A percentile compares a stretch with the other conserved stretches of the same genome.
phyloP scores from a whole-genome alignment of 306 rosid genomes.

The peach (Prunus persica) region DNA sequence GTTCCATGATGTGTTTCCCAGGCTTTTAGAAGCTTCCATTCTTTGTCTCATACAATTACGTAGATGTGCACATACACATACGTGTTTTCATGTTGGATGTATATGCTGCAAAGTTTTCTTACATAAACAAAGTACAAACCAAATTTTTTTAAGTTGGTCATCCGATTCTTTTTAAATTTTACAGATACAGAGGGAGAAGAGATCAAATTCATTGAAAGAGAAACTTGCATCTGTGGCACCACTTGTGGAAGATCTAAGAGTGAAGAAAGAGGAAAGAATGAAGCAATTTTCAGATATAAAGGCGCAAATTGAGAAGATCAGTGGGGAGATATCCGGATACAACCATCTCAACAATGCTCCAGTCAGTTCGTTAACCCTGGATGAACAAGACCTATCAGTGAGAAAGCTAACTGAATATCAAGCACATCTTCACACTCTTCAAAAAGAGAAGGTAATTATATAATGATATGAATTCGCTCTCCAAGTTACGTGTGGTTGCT shows the following conservation, averaged over 20 bases:
- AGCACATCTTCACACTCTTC: constrained; percentile 68
- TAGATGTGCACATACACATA: neutral
- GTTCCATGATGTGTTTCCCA: neutral
- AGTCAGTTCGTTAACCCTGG: constrained; percentile 33
- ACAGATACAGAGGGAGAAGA: constrained; percentile 69
- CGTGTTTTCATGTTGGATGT: neutral
- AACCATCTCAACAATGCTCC: constrained; percentile 30
- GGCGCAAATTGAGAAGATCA: constrained; percentile 76
- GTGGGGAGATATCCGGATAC: constrained; percentile 79
- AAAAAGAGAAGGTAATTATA: constrained; percentile 79
- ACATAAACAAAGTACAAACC: neutral
- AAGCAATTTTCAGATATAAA: constrained; percentile 75
- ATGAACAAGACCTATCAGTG: constrained; percentile 73
- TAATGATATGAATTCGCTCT: constrained; percentile 7
- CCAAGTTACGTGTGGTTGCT: constrained; percentile 8
- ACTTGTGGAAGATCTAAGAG: constrained; percentile 69
- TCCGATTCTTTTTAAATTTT: constrained; percentile 19
- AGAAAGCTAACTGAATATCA: constrained; percentile 87
- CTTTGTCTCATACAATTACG: neutral
- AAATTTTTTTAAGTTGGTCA: constrained; percentile 17
- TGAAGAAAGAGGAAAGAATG: constrained; percentile 72
- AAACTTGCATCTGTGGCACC: constrained; percentile 88
- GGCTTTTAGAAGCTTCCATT: neutral
- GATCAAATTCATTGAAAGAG: constrained; percentile 70
- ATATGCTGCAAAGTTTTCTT: neutral